Evolutionary conservation across 306 rosid species (phyloP).

Genomic region (Lagenaria siceraria): DNA sequence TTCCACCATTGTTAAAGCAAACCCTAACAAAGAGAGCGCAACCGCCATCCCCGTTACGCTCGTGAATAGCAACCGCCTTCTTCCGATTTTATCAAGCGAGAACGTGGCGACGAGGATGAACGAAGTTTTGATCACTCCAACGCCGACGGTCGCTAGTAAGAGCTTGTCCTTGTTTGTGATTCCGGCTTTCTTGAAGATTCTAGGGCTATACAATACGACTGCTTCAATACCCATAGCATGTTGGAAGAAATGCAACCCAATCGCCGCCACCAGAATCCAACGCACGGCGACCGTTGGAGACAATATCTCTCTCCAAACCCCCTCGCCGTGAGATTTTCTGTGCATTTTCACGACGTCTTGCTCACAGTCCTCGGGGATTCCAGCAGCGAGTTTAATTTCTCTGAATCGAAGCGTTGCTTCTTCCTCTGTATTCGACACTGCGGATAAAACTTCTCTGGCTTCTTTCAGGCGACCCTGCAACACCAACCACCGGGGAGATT

Average conservation of each 20-base stretch:
- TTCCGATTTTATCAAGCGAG: conserved; percentile 49
- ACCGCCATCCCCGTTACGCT: conserved; percentile 44
- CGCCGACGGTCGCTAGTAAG: conserved; percentile 56
- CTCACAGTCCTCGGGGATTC: conserved; percentile 21
- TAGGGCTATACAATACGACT: conserved; percentile 60
- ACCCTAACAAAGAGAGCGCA: conserved; percentile 31
- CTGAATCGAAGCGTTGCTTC: conserved; percentile 47
- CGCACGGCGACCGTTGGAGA: conserved; percentile 47
- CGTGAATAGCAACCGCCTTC: conserved; percentile 34
- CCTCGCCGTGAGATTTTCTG: conserved; percentile 12
- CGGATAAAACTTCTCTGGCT: conserved; percentile 26
- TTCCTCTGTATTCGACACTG: conserved; percentile 27
- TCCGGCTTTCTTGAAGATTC: conserved; percentile 71
- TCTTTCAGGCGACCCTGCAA: conserved; percentile 48
- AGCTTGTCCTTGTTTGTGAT: conserved; percentile 37
- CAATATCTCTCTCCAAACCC: conserved; percentile 53
- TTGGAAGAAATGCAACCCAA: conserved; percentile 71
- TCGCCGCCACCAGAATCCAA: conserved; percentile 43
- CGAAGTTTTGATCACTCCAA: conserved; percentile 38
- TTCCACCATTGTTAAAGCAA: conserved; percentile 44
- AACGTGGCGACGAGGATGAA: conserved; percentile 39
- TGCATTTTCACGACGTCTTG: conserved; percentile 8
- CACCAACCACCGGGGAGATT: conserved; percentile 84
- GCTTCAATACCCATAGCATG: conserved; percentile 83
- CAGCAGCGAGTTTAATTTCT: conserved; percentile 52